Conservation (phyloP, 2,329 filamentous ascomycete species). For the Aspergillus calidoustus region DNA sequence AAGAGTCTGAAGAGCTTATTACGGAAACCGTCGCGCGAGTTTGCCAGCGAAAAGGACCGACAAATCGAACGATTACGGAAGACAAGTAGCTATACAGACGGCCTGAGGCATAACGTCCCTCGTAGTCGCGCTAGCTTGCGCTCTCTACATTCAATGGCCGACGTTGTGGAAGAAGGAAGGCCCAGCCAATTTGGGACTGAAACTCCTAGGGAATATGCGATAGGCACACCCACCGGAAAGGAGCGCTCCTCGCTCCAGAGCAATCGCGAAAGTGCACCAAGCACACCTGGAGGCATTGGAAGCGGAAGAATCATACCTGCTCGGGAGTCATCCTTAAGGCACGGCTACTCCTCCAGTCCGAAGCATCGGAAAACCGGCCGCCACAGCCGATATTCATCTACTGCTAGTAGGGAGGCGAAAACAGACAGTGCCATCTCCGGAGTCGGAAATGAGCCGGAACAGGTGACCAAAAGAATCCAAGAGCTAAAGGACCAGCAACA, state of each 20-base stretch:
- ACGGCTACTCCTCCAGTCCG: slow-evolving; percentile 54
- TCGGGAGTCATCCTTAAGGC: slow-evolving; percentile 70
- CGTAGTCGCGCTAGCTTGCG: slow-evolving; percentile 45
- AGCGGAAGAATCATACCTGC: slow-evolving; percentile 64
- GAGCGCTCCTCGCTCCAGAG: slow-evolving; percentile 44
- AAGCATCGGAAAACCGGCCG: slow-evolving; percentile 59
- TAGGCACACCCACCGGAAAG: slow-evolving; percentile 30
- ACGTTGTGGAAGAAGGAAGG: slow-evolving; percentile 45
- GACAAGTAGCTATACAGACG: slow-evolving; percentile 40
- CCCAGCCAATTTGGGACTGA: slow-evolving; percentile 28
- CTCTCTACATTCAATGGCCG: slow-evolving; percentile 48
- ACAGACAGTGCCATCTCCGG: slow-evolving; percentile 45
- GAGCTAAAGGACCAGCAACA: slow-evolving; percentile 63
- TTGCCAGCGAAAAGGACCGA: slow-evolving; percentile 41
- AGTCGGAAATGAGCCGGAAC: slow-evolving; percentile 53
- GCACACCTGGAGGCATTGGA: slow-evolving; percentile 43
- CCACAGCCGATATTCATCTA: slow-evolving; percentile 45
- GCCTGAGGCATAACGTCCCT: slow-evolving; percentile 37
- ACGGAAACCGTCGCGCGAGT: slow-evolving; percentile 44
- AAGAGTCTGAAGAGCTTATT: slow-evolving; percentile 45
- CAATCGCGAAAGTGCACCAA: slow-evolving; percentile 30
- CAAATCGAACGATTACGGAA: slow-evolving; percentile 39
- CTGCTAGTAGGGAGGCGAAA: slow-evolving; percentile 45
- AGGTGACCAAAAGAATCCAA: slow-evolving; percentile 62
- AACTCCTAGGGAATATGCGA: slow-evolving; percentile 21